These are phyloP conservation scores for Nemania sp. DNA, from an alignment of 2,329 filamentous ascomycete genomes.

Conservation along the genomic window DNA sequence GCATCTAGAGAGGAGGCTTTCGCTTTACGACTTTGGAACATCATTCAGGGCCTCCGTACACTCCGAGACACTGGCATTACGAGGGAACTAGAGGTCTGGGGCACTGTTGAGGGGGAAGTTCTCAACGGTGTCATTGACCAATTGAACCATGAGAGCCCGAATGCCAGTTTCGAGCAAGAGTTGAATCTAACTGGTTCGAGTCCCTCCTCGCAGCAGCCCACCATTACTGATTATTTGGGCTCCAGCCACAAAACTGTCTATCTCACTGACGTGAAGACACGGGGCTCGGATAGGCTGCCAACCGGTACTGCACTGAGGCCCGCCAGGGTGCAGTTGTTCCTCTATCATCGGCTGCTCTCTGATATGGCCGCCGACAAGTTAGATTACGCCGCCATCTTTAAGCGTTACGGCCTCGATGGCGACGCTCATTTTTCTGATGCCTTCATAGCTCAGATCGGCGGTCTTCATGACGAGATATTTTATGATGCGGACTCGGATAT, in stretches of 20 bases:
- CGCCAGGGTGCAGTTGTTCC: slow-evolving; percentile 85
- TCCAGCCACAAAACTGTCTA: slow-evolving; percentile 64
- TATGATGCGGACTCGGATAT: slow-evolving; percentile 58
- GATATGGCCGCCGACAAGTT: slow-evolving; percentile 78
- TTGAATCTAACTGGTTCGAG: slow-evolving; percentile 57
- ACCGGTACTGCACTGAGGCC: slow-evolving; percentile 75
- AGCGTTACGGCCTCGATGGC: slow-evolving; percentile 76
- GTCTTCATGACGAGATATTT: slow-evolving; percentile 74
- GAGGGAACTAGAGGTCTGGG: slow-evolving; percentile 86
- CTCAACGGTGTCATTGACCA: slow-evolving; percentile 93
- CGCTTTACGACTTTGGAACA: slow-evolving; percentile 88
- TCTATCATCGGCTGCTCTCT: slow-evolving; percentile 89
- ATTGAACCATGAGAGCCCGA: slow-evolving; percentile 80
- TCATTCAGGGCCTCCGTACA: slow-evolving; percentile 84
- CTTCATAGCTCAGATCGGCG: slow-evolving; percentile 81
- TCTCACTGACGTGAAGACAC: slow-evolving; percentile 89
- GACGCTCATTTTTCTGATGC: slow-evolving; percentile 78
- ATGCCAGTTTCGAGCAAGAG: slow-evolving; percentile 74
- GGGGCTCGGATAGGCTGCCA: slow-evolving; percentile 73
- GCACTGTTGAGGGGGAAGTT: slow-evolving; percentile 81
- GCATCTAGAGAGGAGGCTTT: slow-evolving; percentile 83
- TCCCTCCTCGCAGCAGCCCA: slow-evolving; percentile 43
- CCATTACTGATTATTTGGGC: slow-evolving; percentile 58
- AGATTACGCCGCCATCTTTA: slow-evolving; percentile 75
- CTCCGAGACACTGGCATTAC: slow-evolving; percentile 78